Conservation (phyloP, 208 protist species). For the Acanthamoeba divionensis region DNA sequence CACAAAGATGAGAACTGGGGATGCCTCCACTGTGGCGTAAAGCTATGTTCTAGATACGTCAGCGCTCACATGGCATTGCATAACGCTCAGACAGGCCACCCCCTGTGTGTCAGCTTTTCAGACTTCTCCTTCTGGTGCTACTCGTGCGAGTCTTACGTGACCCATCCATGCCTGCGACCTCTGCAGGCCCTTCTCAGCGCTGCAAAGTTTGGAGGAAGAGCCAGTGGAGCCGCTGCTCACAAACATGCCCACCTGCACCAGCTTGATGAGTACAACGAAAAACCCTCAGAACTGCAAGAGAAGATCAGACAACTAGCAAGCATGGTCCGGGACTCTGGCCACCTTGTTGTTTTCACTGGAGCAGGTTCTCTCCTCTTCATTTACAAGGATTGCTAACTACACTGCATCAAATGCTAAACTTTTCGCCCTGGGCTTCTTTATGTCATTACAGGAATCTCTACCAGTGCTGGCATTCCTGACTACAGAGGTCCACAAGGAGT, state of each 20-base stretch:
- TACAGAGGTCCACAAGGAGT: conserved; percentile 64
- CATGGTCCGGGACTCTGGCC: conserved; percentile 37
- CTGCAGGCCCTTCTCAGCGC: neutral
- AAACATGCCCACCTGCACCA: neutral
- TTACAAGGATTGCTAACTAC: neutral
- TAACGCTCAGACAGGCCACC: neutral
- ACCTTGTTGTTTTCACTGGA: conserved; percentile 59
- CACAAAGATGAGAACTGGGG: conserved; percentile 55
- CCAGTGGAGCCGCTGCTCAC: conserved; percentile 30
- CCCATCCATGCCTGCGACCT: neutral
- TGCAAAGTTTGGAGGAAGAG: neutral
- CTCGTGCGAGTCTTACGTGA: conserved; percentile 26
- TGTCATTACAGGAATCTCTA: conserved; percentile 48
- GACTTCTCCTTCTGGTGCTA: conserved; percentile 56
- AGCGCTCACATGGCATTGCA: conserved; percentile 19
- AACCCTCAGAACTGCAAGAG: neutral
- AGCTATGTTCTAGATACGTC: conserved; percentile 45
- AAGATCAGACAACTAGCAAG: conserved; percentile 49
- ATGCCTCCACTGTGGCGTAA: conserved; percentile 11
- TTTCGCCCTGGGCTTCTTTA: too few relatives aligned
- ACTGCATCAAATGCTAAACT: too few relatives aligned
- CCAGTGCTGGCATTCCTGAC: conserved; percentile 58
- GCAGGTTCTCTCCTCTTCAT: neutral
- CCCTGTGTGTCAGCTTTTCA: conserved; percentile 30
- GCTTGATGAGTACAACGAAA: conserved; percentile 25